Base-by-base conservation (phyloP, 331 rosid species). In the Cucumis variabilis region DNA sequence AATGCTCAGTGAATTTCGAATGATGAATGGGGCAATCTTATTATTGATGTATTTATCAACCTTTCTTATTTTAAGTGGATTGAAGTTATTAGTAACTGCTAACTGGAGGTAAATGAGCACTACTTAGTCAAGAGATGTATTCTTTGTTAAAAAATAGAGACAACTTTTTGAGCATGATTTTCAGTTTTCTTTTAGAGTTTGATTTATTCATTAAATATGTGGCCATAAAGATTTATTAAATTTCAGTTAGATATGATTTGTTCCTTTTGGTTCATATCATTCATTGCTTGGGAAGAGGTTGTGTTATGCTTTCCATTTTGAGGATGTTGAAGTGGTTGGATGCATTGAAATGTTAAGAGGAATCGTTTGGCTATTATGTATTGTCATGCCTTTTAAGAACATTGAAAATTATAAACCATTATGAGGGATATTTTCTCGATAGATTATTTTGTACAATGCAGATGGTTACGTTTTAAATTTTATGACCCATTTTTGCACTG, bases 161-260 rank as follows among this genome's bases (percentile, higher is more conserved):
- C n/a, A 60, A 11, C 27, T 58, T 60, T 33, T 20, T 81, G 7
- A 81, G 51, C 50, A 55, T 25, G 15, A 9, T 60, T 81, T 81
- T 63, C 70, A 41, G 44, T 41, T 41, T 41, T 41, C 37, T 58
- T 81, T 81, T 6, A 33, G 48, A 13, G 7, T n/a, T 27, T 80
- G 19, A 17, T 30, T 58, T 27, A 81, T 58, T 81, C 28, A 81
- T 30, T 81, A 19, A 13, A 58, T 4, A 21, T 58, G 24, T 30
- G 28, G 53, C 33, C 85, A 28, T 81, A 28, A 81, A 30, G 85
- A 28, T 81, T 60, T 20, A 33, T 13, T 81, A 20, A 60, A 58
- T 81, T 81, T 81, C 85, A 81, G 69, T 30, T 58, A 13, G 85
- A 19, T 28, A 81, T 60, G 53, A 33, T 41, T 74, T 80, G 50